These are phyloP conservation scores for Diaporthe australafricana DNA, from an alignment of 2,329 filamentous ascomycete genomes.

Conservation along the genomic window DNA sequence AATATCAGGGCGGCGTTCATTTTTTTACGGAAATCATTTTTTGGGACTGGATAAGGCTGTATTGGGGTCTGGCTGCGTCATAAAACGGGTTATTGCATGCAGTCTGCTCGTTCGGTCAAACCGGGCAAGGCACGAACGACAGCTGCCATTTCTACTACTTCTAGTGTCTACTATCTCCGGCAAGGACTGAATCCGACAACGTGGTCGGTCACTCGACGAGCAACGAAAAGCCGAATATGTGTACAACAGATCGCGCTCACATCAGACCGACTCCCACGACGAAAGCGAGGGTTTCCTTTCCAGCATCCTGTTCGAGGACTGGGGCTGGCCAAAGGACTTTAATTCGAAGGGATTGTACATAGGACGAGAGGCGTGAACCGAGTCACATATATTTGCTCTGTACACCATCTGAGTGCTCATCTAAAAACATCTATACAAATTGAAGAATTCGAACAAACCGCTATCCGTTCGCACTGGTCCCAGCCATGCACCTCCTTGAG, in stretches of 20 bases:
- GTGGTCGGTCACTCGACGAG: slow-evolving; percentile 22
- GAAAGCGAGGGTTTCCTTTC: background rate
- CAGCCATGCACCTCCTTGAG: background rate
- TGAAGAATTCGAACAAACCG: background rate
- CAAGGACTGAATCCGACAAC: slow-evolving; percentile 3
- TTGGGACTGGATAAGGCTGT: slow-evolving; percentile 5
- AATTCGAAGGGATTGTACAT: slow-evolving; percentile 29
- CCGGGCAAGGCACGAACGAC: slow-evolving; percentile 17
- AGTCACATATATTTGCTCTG: slow-evolving; percentile 12
- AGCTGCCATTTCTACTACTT: slow-evolving; percentile 32
- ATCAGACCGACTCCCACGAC: slow-evolving; percentile 20
- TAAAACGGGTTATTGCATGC: slow-evolving; percentile 31
- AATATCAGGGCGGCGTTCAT: slow-evolving; percentile 60
- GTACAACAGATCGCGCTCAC: slow-evolving; percentile 22
- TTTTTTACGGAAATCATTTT: slow-evolving; percentile 3
- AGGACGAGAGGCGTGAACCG: slow-evolving; percentile 13
- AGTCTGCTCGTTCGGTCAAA: slow-evolving; percentile 18
- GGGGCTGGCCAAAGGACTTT: slow-evolving; percentile 9
- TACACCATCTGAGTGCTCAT: background rate
- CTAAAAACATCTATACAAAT: background rate
- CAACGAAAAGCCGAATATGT: slow-evolving; percentile 26
- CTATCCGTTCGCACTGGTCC: background rate
- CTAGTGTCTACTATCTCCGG: slow-evolving; percentile 35
- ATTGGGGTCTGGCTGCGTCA: slow-evolving; percentile 23
- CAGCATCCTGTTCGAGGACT: background rate